Evolutionary conservation across 768 basidiomycete genomes (phyloP).

Genomic region (Sutorius australiensis): DNA sequence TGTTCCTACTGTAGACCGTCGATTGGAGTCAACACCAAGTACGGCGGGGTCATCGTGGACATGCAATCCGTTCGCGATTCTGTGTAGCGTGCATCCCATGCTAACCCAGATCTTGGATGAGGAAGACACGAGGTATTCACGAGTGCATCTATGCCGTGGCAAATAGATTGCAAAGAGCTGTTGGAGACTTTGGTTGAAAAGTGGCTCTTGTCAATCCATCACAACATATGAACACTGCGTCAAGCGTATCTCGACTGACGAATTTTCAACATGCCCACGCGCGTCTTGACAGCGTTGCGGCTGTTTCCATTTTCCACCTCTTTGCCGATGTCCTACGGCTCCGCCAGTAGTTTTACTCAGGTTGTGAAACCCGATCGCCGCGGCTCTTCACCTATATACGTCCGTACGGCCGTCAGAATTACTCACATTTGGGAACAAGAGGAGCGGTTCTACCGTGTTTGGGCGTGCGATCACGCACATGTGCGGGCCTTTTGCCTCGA

Average conservation of each 20-base stretch:
- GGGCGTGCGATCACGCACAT: neutral
- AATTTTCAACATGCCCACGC: neutral
- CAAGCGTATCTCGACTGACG: no score
- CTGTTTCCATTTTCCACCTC: neutral
- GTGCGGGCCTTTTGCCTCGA: constrained; percentile 23
- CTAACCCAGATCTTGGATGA: constrained; percentile 6
- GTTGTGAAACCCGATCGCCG: neutral
- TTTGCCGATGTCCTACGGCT: neutral
- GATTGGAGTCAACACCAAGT: constrained; percentile 48
- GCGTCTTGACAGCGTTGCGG: no score
- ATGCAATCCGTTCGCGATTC: constrained; percentile 62
- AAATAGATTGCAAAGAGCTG: no score
- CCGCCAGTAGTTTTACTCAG: neutral
- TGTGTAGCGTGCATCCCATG: constrained; percentile 24
- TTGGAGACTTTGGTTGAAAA: constrained; percentile 23
- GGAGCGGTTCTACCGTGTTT: constrained; percentile 3
- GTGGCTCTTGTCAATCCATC: no score
- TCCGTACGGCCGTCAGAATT: neutral
- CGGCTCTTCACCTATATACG: neutral
- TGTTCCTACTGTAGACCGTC: neutral
- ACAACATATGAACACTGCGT: no score
- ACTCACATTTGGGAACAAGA: neutral
- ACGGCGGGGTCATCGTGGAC: constrained; percentile 45
- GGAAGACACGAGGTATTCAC: constrained; percentile 37
- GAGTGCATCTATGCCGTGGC: constrained; percentile 48